Evolutionary conservation across 192 early-diverging fungal species (phyloP), one percentile per base, ranked within the genome.

Genomic region (Linnemannia schmuckeri): DNA sequence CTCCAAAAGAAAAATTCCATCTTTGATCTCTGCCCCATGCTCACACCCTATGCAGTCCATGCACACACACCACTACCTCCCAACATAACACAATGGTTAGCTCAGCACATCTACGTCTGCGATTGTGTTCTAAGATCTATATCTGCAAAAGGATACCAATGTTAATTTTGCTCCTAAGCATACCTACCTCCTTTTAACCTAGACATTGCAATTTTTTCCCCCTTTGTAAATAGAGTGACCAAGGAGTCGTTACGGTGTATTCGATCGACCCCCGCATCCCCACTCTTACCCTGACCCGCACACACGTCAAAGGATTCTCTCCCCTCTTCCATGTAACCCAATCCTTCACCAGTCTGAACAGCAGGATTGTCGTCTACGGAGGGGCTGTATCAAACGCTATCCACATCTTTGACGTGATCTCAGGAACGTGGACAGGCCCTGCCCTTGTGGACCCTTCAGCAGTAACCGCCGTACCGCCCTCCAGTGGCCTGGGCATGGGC

Each of bases 291-390:
- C 63, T 87, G 2, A 52, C 61, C 5, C 70, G 46, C 12, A 55
- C 80, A 13, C 35, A 72, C 3, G 76, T 77, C 41, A 74, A 20
- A 22, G 54, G 70, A 7, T 35, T 52, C 4, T 47, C 72, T 1
- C 85, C 85, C 0, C 42, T 69, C 20, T 87, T 87, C 18, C 66
- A 81, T 4, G 9, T 70, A 18, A 35, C 37, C 12, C 85, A 87
- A 66, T 81, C 85, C 18, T 54, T 76, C 71, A 63, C 85, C 44
- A 78, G 71, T 70, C 76, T 87, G 52, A 81, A 78, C 52, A 81
- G 85, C 72, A 81, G 81, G 68, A 81, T 87, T 41, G 70, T 87
- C 5, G 72, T 87, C 12, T 81, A 81, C 72, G 85, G 85, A 30
- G 85, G 85, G 27, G 73, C 47, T 24, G 41, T 61, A 4, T 38